Evolutionary conservation across 495 filamentous ascomycete genomes (phyloP).

Genomic region (Xylaria venustula): DNA sequence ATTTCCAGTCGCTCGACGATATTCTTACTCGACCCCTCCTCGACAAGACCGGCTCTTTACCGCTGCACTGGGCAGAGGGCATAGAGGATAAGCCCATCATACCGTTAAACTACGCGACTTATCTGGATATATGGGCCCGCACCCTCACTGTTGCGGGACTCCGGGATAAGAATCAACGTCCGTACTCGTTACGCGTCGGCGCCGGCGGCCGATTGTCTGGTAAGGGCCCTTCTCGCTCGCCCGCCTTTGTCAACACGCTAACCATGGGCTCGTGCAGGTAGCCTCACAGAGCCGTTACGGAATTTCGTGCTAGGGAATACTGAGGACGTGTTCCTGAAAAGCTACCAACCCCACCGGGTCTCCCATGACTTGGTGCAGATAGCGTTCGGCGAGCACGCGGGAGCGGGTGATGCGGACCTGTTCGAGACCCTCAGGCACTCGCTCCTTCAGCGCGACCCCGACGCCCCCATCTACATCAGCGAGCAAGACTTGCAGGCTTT

Average conservation of each 20-base stretch:
- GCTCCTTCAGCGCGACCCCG: not conserved
- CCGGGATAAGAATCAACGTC: not conserved
- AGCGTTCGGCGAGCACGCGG: not conserved
- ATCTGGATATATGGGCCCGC: not conserved
- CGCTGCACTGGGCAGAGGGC: not conserved
- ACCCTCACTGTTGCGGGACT: not conserved
- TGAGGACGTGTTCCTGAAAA: not conserved
- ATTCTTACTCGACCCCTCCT: not conserved
- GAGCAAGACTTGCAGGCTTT: not conserved
- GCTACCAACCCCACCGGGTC: not conserved
- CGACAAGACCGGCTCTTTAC: not conserved
- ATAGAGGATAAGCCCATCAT: not conserved
- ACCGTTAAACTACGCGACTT: not conserved
- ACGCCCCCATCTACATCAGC: not conserved
- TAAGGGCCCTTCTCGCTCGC: not conserved
- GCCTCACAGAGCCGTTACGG: not conserved
- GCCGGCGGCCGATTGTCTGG: not conserved
- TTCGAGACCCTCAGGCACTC: not conserved
- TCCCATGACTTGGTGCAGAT: not conserved
- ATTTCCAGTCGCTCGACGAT: not conserved
- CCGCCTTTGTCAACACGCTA: not conserved
- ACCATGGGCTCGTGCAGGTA: not conserved
- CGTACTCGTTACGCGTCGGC: not conserved
- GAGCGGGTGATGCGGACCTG: not conserved
- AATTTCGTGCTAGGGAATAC: not conserved